phyloP scores from a whole-genome alignment of 2,329 filamentous ascomycete genomes.

The Epichloe elymi region DNA sequence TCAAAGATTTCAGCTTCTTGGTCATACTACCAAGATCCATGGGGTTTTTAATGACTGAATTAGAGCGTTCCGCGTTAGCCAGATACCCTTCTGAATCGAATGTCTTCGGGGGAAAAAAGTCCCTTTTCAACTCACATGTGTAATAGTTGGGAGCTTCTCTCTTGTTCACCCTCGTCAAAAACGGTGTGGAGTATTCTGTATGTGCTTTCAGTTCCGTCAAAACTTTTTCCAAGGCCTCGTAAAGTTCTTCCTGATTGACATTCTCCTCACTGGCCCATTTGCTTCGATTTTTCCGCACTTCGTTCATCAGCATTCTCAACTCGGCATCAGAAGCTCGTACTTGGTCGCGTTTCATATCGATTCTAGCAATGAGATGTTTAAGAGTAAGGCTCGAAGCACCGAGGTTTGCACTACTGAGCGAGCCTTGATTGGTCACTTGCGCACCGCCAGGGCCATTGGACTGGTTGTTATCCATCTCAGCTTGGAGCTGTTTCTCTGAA shows the following conservation, averaged over 20 bases:
- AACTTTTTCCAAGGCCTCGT: constrained; percentile 93
- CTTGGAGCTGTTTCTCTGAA: constrained; percentile 89
- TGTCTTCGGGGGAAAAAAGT: neutral
- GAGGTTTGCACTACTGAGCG: constrained; percentile 83
- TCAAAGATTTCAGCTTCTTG: constrained; percentile 77
- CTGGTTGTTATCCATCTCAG: constrained; percentile 66
- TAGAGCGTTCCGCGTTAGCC: neutral
- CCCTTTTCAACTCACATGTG: constrained; percentile 47
- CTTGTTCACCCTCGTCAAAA: constrained; percentile 89
- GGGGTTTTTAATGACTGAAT: constrained; percentile 76
- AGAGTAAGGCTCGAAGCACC: constrained; percentile 91
- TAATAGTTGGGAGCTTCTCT: constrained; percentile 94
- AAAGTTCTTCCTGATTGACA: constrained; percentile 92
- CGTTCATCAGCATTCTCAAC: constrained; percentile 83
- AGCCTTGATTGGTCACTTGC: constrained; percentile 60
- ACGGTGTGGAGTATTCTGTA: constrained; percentile 94
- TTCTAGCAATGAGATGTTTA: constrained; percentile 91
- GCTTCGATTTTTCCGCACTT: constrained; percentile 93
- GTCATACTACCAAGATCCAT: constrained; percentile 99
- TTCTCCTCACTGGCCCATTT: constrained; percentile 99
- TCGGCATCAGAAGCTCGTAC: constrained; percentile 90
- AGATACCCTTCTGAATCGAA: neutral
- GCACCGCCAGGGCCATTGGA: constrained; percentile 33
- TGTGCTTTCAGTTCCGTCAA: constrained; percentile 93
- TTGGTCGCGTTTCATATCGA: constrained; percentile 82